Conservation (phyloP, 2,329 filamentous ascomycete genomes). For the Bretziella fagacearum region DNA sequence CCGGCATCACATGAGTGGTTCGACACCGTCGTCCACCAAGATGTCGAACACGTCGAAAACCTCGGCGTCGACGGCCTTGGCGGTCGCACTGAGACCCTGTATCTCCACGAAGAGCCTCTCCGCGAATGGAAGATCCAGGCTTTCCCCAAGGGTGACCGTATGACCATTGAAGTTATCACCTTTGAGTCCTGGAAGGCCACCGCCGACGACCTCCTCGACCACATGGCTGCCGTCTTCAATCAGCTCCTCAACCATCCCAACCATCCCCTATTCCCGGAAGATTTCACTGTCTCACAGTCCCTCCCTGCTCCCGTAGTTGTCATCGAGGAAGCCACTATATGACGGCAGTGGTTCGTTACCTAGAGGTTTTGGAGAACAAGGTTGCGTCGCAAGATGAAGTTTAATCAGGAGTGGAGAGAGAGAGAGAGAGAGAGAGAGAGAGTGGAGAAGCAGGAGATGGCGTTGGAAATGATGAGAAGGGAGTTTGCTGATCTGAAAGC, state of each 20-base stretch:
- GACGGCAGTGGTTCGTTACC: slow-evolving; percentile 2
- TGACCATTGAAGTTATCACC: slow-evolving; percentile 43
- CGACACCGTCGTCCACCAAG: slow-evolving; percentile 41
- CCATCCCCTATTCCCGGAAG: slow-evolving; percentile 20
- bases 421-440: slow-evolving; percentile 2
- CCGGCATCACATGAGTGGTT: slow-evolving; percentile 27
- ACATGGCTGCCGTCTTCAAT: slow-evolving; percentile 28
- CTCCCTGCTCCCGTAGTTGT: neutral
- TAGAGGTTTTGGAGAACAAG: slow-evolving; percentile 10
- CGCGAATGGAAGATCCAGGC: slow-evolving; percentile 45
- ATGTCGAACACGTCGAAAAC: slow-evolving; percentile 43
- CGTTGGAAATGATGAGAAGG: slow-evolving; percentile 8
- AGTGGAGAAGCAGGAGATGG: slow-evolving; percentile 5
- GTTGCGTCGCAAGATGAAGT: slow-evolving; percentile 6
- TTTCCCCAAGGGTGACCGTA: slow-evolving; percentile 32
- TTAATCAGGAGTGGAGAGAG: slow-evolving; percentile 1
- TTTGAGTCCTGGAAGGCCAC: slow-evolving; percentile 37
- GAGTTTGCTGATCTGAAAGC: slow-evolving; percentile 10
- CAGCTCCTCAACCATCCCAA: slow-evolving; percentile 24
- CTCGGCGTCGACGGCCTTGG: slow-evolving; percentile 23
- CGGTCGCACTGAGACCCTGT: slow-evolving; percentile 38
- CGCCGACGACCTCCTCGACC: slow-evolving; percentile 33
- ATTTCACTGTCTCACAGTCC: neutral
- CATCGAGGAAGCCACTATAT: slow-evolving; percentile 2
- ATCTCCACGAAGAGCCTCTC: slow-evolving; percentile 39